These are phyloP conservation scores for Colletotrichum chlorophyti DNA, from an alignment of 2,329 filamentous ascomycete genomes.

Conservation along the genomic window DNA sequence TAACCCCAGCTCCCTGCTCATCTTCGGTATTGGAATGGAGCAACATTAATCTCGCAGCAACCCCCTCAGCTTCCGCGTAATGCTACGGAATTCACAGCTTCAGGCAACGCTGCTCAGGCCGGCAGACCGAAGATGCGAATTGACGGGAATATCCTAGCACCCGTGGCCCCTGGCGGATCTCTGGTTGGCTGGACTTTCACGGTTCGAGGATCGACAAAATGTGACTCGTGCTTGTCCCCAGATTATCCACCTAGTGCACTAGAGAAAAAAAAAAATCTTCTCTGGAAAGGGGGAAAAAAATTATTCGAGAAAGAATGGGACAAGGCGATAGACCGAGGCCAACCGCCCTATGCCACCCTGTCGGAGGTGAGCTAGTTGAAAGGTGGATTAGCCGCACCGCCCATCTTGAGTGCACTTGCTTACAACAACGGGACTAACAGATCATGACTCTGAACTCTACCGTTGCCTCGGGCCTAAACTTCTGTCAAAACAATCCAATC, in stretches of 20 bases:
- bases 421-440: too few relatives aligned
- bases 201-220: neutral
- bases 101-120: neutral
- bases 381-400: too few relatives aligned
- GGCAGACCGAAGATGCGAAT: neutral
- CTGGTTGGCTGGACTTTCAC: slow-evolving; percentile 7
- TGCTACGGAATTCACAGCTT: too few relatives aligned
- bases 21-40: too few relatives aligned
- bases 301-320: too few relatives aligned
- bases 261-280: neutral
- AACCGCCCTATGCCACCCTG: slow-evolving; percentile 15
- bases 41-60: too few relatives aligned
- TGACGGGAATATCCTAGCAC: slow-evolving; percentile 23
- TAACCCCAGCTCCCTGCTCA: neutral
- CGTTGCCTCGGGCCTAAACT: too few relatives aligned
- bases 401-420: too few relatives aligned
- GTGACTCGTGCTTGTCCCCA: slow-evolving; percentile 22
- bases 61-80: too few relatives aligned
- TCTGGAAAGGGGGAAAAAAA: neutral
- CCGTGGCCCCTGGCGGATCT: slow-evolving; percentile 14
- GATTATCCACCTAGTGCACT: slow-evolving; percentile 20
- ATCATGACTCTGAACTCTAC: too few relatives aligned
- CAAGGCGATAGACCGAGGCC: slow-evolving; percentile 17
- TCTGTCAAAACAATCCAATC: too few relatives aligned
- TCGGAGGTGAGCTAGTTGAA: neutral